These are phyloP conservation scores for Sphaerulina populicola DNA, from an alignment of 2,329 filamentous ascomycete genomes.

Conservation along the genomic window DNA sequence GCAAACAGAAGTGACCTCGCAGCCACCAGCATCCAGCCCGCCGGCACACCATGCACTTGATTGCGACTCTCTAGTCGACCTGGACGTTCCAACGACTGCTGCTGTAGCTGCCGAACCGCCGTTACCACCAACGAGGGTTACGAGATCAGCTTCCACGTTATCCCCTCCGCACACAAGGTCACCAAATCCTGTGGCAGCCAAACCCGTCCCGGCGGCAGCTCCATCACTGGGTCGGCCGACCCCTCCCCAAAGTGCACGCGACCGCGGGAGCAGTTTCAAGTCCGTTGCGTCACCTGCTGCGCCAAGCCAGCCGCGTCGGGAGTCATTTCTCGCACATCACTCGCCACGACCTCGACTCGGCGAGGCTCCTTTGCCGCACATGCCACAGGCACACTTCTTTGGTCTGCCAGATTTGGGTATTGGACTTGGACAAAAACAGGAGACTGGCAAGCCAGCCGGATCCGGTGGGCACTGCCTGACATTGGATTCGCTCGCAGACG, in stretches of 20 bases:
- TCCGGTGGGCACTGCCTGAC: constrained; percentile 66
- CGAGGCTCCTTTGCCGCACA: constrained; percentile 31
- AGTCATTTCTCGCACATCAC: constrained; percentile 19
- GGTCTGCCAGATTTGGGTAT: constrained; percentile 29
- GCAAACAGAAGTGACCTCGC: constrained; percentile 1
- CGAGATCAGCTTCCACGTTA: constrained; percentile 13
- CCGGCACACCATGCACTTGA: constrained; percentile 1
- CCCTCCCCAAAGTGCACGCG: constrained; percentile 1
- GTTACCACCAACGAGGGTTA: constrained; percentile 1
- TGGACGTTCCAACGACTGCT: constrained; percentile 17
- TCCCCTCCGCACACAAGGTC: constrained; percentile 15
- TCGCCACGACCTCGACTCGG: constrained; percentile 19
- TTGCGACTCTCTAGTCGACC: constrained; percentile 9
- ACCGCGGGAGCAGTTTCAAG: constrained; percentile 9
- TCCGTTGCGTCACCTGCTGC: constrained; percentile 3
- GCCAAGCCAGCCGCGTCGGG: constrained; percentile 14
- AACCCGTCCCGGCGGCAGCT: not conserved
- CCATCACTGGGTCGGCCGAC: constrained; percentile 6
- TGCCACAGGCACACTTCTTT: constrained; percentile 32
- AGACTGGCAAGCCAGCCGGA: constrained; percentile 33
- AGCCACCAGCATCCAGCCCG: constrained; percentile 9
- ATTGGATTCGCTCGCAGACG: constrained; percentile 60
- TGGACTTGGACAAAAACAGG: constrained; percentile 20
- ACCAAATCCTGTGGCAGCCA: constrained; percentile 2
- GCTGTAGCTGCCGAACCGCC: constrained; percentile 12